These are phyloP conservation scores for Parasitella parasitica DNA, from an alignment of 371 early-diverging fungal species.

Conservation along the genomic window DNA sequence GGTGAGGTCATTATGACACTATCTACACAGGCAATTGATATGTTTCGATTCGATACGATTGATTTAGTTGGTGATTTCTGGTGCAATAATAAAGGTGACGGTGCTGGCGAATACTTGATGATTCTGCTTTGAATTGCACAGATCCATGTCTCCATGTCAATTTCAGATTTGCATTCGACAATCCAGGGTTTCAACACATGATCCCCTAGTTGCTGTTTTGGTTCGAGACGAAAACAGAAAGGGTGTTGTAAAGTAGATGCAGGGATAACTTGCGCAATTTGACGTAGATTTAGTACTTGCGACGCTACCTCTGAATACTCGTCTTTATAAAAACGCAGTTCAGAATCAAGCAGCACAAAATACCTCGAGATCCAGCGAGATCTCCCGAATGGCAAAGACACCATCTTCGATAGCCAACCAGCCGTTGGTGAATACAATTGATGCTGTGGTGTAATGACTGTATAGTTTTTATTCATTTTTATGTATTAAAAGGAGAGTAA, in stretches of 20 bases:
- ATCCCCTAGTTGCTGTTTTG: neutral
- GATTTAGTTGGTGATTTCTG: neutral
- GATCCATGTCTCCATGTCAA: constrained; percentile 25
- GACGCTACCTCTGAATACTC: constrained; percentile 19
- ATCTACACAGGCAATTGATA: neutral
- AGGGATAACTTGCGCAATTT: constrained; percentile 15
- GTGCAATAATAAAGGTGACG: neutral
- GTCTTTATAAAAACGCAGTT: constrained; percentile 25
- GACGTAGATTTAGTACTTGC: constrained; percentile 13
- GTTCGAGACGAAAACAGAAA: constrained; percentile 18
- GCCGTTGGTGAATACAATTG: constrained; percentile 12
- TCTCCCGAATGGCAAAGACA: constrained; percentile 20
- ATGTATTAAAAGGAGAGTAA: neutral
- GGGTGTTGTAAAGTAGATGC: constrained; percentile 8
- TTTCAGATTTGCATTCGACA: constrained; percentile 23
- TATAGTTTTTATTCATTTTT: neutral
- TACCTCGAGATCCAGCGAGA: constrained; percentile 23
- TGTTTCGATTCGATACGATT: neutral
- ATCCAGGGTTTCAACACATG: constrained; percentile 18
- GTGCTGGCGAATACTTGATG: neutral
- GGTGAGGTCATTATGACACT: neutral
- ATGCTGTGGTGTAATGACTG: neutral
- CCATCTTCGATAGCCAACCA: constrained; percentile 25
- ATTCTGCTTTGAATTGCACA: constrained; percentile 18
- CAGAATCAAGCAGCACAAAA: constrained; percentile 30